phyloP scores from a whole-genome alignment of 257 asterid genomes.

The Nyctanthes arbortristis region DNA sequence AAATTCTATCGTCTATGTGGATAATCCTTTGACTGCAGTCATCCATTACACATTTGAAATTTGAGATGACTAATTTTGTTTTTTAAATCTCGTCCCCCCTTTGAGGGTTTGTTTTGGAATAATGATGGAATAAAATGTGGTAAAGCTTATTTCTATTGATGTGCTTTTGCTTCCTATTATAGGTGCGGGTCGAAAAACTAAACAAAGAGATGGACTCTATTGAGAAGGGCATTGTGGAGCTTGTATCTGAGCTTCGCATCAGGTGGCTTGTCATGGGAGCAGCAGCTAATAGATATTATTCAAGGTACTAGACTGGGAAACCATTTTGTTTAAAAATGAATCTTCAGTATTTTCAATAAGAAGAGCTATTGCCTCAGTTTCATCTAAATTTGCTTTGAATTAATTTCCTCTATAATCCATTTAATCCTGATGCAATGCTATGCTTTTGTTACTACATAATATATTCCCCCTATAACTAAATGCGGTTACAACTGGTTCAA shows the following conservation, averaged over 20 bases:
- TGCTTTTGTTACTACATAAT: neutral
- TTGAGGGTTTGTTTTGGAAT: slow-evolving; percentile 12
- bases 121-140: slow-evolving; percentile 14
- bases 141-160: slow-evolving; percentile 19
- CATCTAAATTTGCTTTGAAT: neutral
- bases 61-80: neutral
- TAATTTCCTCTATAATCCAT: neutral
- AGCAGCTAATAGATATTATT: slow-evolving; percentile 64
- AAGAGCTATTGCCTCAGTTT: neutral
- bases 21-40: neutral
- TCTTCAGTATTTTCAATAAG: slow-evolving; percentile 5
- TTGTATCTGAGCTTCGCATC: slow-evolving; percentile 55
- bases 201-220: slow-evolving; percentile 58
- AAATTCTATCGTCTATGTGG: neutral
- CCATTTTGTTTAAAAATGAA: neutral
- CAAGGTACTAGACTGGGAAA: slow-evolving; percentile 46
- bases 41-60: neutral
- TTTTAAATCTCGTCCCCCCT: neutral
- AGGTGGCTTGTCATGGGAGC: slow-evolving; percentile 89
- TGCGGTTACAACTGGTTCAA: neutral
- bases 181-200: slow-evolving; percentile 73
- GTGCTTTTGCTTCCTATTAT: slow-evolving; percentile 19
- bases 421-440: neutral
- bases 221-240: slow-evolving; percentile 80
- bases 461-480: neutral